phyloP scores from a whole-genome alignment of 768 basidiomycete genomes.

The Kwoniella dejecticola region DNA sequence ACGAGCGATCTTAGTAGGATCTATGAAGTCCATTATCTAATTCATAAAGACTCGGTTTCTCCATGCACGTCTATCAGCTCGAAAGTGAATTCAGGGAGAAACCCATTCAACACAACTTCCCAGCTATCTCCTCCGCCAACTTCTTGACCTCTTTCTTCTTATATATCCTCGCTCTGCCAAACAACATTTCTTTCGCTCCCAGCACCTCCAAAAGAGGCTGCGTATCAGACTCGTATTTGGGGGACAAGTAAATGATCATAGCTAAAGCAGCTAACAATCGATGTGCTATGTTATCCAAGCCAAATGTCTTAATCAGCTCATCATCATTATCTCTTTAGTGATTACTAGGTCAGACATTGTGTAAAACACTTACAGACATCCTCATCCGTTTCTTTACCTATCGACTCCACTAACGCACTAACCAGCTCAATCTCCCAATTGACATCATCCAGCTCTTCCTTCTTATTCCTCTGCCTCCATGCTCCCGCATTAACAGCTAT shows the following conservation, averaged over 20 bases:
- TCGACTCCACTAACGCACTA: slow-evolving; percentile 78
- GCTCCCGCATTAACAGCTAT: slow-evolving; percentile 75
- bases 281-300: slow-evolving; percentile 62
- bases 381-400: slow-evolving; percentile 72
- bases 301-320: no score
- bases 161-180: slow-evolving; percentile 58
- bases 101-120: slow-evolving; percentile 29
- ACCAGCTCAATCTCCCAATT: slow-evolving; percentile 86
- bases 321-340: no score
- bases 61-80: no score
- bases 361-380: slow-evolving; percentile 69
- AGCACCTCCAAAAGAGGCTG: slow-evolving; percentile 70
- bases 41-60: no score
- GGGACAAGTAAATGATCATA: slow-evolving; percentile 73
- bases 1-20: no score
- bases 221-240: slow-evolving; percentile 65
- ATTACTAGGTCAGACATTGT: no score
- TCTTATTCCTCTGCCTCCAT: slow-evolving; percentile 61
- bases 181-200: slow-evolving; percentile 62
- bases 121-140: slow-evolving; percentile 63
- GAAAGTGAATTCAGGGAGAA: not conserved
- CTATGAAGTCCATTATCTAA: no score
- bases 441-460: slow-evolving; percentile 62
- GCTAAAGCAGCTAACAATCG: slow-evolving; percentile 78
- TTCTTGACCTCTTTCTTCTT: slow-evolving; percentile 68